phyloP scores from a whole-genome alignment of 169 alveolate genomes.

The Babesia sp. region DNA sequence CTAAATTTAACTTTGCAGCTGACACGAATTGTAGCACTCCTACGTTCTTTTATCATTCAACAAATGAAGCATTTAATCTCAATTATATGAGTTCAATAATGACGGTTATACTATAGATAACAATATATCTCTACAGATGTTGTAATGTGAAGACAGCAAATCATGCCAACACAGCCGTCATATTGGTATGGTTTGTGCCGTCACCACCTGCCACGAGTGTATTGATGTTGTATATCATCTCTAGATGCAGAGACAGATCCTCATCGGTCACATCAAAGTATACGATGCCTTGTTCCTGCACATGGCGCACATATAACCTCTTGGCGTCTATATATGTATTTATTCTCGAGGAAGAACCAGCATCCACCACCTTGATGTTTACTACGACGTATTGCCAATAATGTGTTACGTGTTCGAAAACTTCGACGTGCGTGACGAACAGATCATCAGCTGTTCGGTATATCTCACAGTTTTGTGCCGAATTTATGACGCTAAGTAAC shows the following conservation, averaged over 20 bases:
- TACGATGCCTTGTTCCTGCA: not conserved
- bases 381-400: not conserved
- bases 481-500: not conserved
- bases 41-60: no score
- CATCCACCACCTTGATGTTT: not conserved
- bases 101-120: no score
- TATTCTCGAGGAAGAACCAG: not conserved
- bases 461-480: not conserved
- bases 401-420: conserved; percentile 1
- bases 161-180: no score
- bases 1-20: no score
- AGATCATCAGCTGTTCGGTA: not conserved
- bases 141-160: no score
- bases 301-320: not conserved
- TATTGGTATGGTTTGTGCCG: no score
- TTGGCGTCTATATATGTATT: not conserved
- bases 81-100: no score
- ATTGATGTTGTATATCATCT: not conserved
- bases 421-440: conserved; percentile 7
- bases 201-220: no score
- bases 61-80: no score
- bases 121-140: no score
- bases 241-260: not conserved
- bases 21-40: no score
- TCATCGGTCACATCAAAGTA: not conserved